Base-by-base conservation (phyloP, 805 yeast species). In the Maudiozyma pseudohumilis region DNA sequence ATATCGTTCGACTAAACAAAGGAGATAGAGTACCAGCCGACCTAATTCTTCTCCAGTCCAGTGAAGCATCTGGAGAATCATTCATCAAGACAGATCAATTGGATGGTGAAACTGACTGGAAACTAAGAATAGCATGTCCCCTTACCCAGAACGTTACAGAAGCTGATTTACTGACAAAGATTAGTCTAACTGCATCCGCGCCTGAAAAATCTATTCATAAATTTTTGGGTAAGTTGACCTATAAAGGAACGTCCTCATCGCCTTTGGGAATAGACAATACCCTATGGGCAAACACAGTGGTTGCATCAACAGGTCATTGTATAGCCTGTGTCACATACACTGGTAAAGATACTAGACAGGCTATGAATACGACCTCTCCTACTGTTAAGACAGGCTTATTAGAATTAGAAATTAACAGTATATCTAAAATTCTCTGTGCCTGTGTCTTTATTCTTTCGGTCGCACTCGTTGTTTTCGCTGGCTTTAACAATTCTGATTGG, bases 31-130 rank as follows among this genome's bases (percentile, higher is more conserved):
- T 92, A 2, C 99, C 99, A 0, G 97, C 98, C 0, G 99, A 92
- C 59, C 70, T 87, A 76, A 65, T 92, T 6, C 60, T 92, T 20
- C 62, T 92, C 31, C 94, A 85, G 54, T 79, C 95, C 1, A 77
- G 86, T 40, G 96, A 85, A 54, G 55, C 68, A 2, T 68, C 72
- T 3, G 96, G 96, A 6, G 99, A 92, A 54, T 72, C 88, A 2
- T 92, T 94, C 52, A 84, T 92, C 46, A 83, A 94, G 51, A 92
- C 99, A 0, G 99, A 92, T 64, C 99, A 92, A 62, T 67, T 92
- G 35, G 99, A 92, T 60, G 99, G 99, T 55, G 99, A 92, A 60
- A 92, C 99, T 5, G 99, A 92, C 63, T 92, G 99, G 99, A 92
- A 92, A 58, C 66, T 92, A 39, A 68, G 98, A 50, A 63, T 84